These are phyloP conservation scores for Groenewaldozyma sp. DNA, from an alignment of 1,139 yeast genomes.

Conservation along the genomic window DNA sequence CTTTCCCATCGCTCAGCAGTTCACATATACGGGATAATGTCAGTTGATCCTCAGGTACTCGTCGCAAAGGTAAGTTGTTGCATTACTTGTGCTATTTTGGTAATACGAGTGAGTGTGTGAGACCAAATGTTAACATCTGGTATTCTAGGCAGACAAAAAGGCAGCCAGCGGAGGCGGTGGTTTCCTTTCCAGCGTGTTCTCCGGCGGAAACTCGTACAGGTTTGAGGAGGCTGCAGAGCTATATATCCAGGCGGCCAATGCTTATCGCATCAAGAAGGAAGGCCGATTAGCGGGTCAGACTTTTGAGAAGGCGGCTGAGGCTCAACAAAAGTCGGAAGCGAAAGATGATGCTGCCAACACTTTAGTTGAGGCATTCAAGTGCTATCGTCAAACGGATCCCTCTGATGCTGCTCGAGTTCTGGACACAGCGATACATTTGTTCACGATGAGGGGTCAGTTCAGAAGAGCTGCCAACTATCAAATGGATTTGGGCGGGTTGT, in stretches of 20 bases:
- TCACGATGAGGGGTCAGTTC: constrained; percentile 87
- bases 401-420: constrained; percentile 70
- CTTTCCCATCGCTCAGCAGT: background rate
- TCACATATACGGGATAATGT: constrained; percentile 1
- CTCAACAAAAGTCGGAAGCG: constrained; percentile 64
- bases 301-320: constrained; percentile 76
- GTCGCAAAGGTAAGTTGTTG: constrained; percentile 12
- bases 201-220: constrained; percentile 56
- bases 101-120: too few species aligned
- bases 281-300: constrained; percentile 59
- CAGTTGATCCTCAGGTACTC: constrained; percentile 13
- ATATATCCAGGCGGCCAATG: constrained; percentile 84
- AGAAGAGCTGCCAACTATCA: constrained; percentile 94
- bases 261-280: constrained; percentile 68
- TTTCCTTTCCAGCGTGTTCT: constrained; percentile 55
- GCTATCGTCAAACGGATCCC: constrained; percentile 66
- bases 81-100: too few species aligned
- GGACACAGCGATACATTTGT: constrained; percentile 68
- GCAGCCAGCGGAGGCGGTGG: constrained; percentile 61
- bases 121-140: too few species aligned
- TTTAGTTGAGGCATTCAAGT: constrained; percentile 83
- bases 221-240: constrained; percentile 89
- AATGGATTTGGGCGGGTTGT: constrained; percentile 79
- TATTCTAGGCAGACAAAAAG: constrained; percentile 52
- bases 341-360: constrained; percentile 91